Evolutionary conservation across 2,329 filamentous ascomycete genomes (phyloP).

Genomic region (Daldinia sp.): DNA sequence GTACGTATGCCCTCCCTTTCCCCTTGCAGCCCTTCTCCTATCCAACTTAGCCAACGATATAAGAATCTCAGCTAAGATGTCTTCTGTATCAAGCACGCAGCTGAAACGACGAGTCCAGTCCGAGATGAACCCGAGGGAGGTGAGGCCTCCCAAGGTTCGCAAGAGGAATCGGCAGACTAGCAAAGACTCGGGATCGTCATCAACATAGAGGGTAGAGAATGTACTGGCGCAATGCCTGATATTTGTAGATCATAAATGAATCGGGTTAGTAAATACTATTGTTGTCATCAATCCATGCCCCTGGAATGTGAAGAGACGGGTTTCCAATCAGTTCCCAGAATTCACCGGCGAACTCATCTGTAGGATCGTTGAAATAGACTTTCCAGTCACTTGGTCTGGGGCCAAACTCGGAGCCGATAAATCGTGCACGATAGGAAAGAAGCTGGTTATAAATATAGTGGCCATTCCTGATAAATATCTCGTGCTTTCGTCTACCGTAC

Average conservation of each 20-base stretch:
- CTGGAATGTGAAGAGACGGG: constrained; percentile 25
- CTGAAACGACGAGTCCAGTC: constrained; percentile 35
- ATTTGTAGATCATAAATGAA: background rate
- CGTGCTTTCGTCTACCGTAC: constrained; percentile 12
- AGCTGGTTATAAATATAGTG: no score
- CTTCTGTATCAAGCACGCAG: constrained; percentile 29
- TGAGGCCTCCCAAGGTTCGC: constrained; percentile 20
- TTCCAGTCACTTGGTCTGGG: constrained; percentile 32
- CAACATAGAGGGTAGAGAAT: background rate
- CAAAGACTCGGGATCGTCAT: constrained; percentile 6
- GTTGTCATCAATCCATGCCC: constrained; percentile 30
- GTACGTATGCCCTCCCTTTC: constrained; percentile 21
- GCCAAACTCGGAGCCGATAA: constrained; percentile 26
- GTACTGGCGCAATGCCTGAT: background rate
- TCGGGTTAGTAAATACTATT: background rate
- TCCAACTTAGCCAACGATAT: background rate
- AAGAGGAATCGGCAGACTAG: constrained; percentile 18
- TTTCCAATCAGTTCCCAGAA: constrained; percentile 38
- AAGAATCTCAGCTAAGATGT: constrained; percentile 4
- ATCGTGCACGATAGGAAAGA: background rate
- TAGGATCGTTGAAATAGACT: constrained; percentile 29
- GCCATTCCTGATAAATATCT: background rate
- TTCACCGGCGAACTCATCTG: constrained; percentile 30
- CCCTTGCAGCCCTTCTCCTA: no score
- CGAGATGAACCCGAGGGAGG: constrained; percentile 30